These are phyloP conservation scores for Tagetes patula DNA, from an alignment of 129 eudicot genomes.

Conservation along the genomic window DNA sequence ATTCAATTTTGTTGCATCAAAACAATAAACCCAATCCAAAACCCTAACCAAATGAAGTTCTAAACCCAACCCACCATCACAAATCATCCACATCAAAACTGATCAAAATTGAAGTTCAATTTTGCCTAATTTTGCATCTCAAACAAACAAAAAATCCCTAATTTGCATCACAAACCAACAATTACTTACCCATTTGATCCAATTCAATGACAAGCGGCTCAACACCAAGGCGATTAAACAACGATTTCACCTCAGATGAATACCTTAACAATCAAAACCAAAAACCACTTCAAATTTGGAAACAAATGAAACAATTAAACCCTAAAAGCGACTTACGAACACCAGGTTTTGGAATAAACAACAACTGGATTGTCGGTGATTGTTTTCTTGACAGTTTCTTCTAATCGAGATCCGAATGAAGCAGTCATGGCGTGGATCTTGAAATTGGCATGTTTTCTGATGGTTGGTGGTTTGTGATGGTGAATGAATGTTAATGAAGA, in stretches of 20 bases:
- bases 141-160: conserved; percentile 7
- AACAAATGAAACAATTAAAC: conserved; percentile 13
- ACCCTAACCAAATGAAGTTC: conserved; percentile 7
- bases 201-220: conserved; percentile 77
- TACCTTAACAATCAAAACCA: conserved; percentile 45
- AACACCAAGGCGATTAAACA: conserved; percentile 82
- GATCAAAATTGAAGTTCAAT: neutral
- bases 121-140: neutral
- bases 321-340: conserved; percentile 57
- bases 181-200: conserved; percentile 68
- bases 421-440: conserved; percentile 67
- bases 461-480: conserved; percentile 5
- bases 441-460: conserved; percentile 29
- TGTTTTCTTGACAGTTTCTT: conserved; percentile 72
- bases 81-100: neutral
- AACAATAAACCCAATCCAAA: neutral
- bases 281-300: neutral
- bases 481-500: conserved; percentile 23
- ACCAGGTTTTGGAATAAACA: conserved; percentile 89
- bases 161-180: neutral
- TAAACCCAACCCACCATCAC: neutral
- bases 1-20: neutral
- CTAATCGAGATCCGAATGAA: conserved; percentile 69
- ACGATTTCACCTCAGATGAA: conserved; percentile 81
- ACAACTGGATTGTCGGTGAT: conserved; percentile 75